A percentile compares a stretch with the other conserved stretches of the same genome.
Evolutionary conservation across 768 basidiomycete species (phyloP).

Genomic region (Lentinula lateritia): DNA sequence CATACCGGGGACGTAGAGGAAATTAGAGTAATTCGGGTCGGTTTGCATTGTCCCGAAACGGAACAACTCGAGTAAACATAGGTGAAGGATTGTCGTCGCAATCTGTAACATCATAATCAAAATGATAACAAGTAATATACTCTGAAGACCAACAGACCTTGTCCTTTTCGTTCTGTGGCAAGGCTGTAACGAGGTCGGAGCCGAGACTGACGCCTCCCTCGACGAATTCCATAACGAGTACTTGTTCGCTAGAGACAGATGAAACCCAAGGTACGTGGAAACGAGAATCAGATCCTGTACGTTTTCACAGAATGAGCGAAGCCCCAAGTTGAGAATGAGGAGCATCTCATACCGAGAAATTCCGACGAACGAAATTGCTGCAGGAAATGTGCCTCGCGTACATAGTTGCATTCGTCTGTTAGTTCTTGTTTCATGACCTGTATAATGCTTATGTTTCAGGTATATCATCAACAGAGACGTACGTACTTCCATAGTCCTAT

Average conservation of each 20-base stretch:
- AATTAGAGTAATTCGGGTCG: slow-evolving; percentile 98
- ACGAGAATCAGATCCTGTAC: slow-evolving; percentile 50
- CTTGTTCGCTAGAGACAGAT: slow-evolving; percentile 72
- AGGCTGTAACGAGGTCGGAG: slow-evolving; percentile 44
- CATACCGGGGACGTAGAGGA: slow-evolving; percentile 67
- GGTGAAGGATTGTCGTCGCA: slow-evolving; percentile 70
- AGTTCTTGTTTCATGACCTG: slow-evolving; percentile 88
- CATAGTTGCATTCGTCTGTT: slow-evolving; percentile 89
- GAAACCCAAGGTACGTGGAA: slow-evolving; percentile 88
- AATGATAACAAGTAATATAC: not conserved
- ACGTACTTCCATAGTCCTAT: slow-evolving; percentile 72
- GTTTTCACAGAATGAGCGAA: not conserved
- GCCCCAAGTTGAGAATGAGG: not conserved
- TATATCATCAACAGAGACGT: not conserved
- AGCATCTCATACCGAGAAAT: slow-evolving; percentile 10
- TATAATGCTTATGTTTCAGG: not conserved
- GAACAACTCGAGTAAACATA: slow-evolving; percentile 90
- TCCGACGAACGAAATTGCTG: slow-evolving; percentile 48
- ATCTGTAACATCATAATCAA: slow-evolving; percentile 47
- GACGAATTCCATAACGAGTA: slow-evolving; percentile 88
- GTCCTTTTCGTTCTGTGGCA: slow-evolving; percentile 63
- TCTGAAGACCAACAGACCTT: slow-evolving; percentile 42
- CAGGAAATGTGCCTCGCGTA: slow-evolving; percentile 72
- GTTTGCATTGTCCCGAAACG: slow-evolving; percentile 94
- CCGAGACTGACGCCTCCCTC: slow-evolving; percentile 72